These are phyloP conservation scores for Senna tora DNA, from an alignment of 306 rosid genomes.

Conservation along the genomic window DNA sequence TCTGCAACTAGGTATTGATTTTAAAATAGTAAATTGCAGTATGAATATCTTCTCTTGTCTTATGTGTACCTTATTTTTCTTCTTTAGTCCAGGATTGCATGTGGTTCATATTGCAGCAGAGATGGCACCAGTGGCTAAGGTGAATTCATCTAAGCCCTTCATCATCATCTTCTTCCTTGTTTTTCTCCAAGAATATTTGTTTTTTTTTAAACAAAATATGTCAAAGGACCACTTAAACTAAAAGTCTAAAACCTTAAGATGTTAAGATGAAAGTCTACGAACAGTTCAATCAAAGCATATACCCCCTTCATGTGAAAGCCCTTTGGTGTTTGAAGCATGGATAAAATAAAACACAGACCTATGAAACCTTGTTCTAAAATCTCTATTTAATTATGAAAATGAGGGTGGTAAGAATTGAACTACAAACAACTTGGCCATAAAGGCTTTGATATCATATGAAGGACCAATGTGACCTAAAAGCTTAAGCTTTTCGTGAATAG, in stretches of 20 bases:
- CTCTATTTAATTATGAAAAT: background rate
- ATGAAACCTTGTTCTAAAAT: background rate
- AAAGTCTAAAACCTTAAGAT: too few relatives aligned
- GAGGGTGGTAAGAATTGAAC: background rate
- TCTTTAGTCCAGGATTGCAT: slow-evolving; percentile 79
- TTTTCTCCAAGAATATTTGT: background rate
- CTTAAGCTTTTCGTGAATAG: background rate
- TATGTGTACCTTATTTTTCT: slow-evolving; percentile 52
- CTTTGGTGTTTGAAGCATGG: background rate
- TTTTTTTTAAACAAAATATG: background rate
- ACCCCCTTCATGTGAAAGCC: background rate
- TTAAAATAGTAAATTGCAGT: slow-evolving; percentile 31
- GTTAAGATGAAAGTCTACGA: background rate
- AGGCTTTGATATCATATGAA: background rate
- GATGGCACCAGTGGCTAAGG: slow-evolving; percentile 99
- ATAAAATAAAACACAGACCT: background rate
- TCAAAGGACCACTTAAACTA: background rate
- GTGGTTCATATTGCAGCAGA: slow-evolving; percentile 95
- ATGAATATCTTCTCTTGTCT: slow-evolving; percentile 40
- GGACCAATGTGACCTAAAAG: background rate
- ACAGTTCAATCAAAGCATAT: background rate
- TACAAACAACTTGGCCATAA: background rate
- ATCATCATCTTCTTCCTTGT: background rate
- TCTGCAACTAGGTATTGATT: slow-evolving; percentile 64
- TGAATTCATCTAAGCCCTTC: slow-evolving; percentile 39